phyloP scores from a whole-genome alignment of 768 basidiomycete genomes.

The Lentinula boryana region DNA sequence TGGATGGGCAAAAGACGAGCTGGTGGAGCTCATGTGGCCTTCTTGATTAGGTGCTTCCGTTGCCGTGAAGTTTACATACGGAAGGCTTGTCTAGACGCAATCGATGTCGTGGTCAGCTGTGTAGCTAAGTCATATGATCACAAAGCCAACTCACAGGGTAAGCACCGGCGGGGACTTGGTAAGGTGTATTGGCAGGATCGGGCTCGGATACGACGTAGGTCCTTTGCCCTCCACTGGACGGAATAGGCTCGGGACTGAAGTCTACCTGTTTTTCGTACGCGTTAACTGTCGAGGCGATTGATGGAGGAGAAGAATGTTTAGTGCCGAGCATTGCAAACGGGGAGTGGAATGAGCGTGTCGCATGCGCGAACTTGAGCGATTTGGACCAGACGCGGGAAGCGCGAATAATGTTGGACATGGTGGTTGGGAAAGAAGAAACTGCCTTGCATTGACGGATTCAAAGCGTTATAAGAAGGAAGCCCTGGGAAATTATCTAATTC shows the following conservation, averaged over 20 bases:
- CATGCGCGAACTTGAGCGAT: slow-evolving; percentile 17
- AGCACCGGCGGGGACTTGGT: slow-evolving; percentile 69
- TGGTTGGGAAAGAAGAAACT: slow-evolving; percentile 11
- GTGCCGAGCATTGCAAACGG: slow-evolving; percentile 51
- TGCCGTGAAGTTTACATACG: slow-evolving; percentile 33
- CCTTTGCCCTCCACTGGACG: slow-evolving; percentile 38
- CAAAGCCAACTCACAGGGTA: slow-evolving; percentile 21
- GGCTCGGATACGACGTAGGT: slow-evolving; percentile 75
- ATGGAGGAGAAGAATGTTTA: slow-evolving; percentile 24
- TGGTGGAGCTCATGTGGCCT: slow-evolving; percentile 37
- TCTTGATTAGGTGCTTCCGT: slow-evolving; percentile 32
- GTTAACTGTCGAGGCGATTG: slow-evolving; percentile 23
- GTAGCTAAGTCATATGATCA: neutral
- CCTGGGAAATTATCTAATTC: slow-evolving; percentile 7
- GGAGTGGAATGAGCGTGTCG: slow-evolving; percentile 55
- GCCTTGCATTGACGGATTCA: neutral
- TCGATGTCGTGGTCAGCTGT: neutral
- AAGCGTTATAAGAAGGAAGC: slow-evolving; percentile 9
- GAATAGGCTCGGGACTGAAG: slow-evolving; percentile 41
- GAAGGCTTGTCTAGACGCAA: slow-evolving; percentile 1
- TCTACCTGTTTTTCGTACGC: slow-evolving; percentile 63
- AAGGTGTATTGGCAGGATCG: slow-evolving; percentile 53
- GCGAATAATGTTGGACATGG: slow-evolving; percentile 19
- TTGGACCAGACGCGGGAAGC: slow-evolving; percentile 17
- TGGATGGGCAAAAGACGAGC: slow-evolving; percentile 34